phyloP scores from a whole-genome alignment of 371 early-diverging fungal species.

The Rhizopus microsporus region DNA sequence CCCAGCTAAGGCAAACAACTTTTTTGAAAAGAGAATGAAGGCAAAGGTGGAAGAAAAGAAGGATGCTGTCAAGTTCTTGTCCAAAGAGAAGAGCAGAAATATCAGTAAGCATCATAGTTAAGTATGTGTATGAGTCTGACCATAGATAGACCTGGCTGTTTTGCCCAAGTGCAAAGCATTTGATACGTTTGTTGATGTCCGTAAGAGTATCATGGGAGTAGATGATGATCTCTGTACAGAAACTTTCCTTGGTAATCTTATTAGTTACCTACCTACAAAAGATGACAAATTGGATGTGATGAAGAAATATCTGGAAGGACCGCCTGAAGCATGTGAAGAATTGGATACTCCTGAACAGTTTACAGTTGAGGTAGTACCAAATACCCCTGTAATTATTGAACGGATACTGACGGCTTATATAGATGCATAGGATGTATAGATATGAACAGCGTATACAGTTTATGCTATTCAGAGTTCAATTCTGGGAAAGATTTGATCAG shows the following conservation, averaged over 20 bases:
- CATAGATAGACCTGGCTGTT: constrained; percentile 28
- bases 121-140: background rate
- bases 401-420: background rate
- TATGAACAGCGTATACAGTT: constrained; percentile 50
- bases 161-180: constrained; percentile 28
- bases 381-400: too few species aligned
- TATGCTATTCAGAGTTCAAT: constrained; percentile 51
- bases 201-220: constrained; percentile 26
- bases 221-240: constrained; percentile 43
- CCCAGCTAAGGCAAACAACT: constrained; percentile 43
- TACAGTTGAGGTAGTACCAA: constrained; percentile 37
- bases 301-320: constrained; percentile 41
- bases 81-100: constrained; percentile 41
- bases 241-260: constrained; percentile 36
- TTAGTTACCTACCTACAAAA: constrained; percentile 30
- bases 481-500: constrained; percentile 52
- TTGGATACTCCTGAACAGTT: constrained; percentile 59
- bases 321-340: constrained; percentile 39
- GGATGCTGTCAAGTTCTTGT: constrained; percentile 33
- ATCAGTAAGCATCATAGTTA: constrained; percentile 25
- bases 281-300: constrained; percentile 39
- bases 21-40: constrained; percentile 41
- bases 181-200: constrained; percentile 22
- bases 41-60: constrained; percentile 23
- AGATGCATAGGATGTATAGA: constrained; percentile 55